These are phyloP conservation scores for Lipomyces spencermartinsiae DNA, from an alignment of 805 yeast species.

Conservation along the genomic window DNA sequence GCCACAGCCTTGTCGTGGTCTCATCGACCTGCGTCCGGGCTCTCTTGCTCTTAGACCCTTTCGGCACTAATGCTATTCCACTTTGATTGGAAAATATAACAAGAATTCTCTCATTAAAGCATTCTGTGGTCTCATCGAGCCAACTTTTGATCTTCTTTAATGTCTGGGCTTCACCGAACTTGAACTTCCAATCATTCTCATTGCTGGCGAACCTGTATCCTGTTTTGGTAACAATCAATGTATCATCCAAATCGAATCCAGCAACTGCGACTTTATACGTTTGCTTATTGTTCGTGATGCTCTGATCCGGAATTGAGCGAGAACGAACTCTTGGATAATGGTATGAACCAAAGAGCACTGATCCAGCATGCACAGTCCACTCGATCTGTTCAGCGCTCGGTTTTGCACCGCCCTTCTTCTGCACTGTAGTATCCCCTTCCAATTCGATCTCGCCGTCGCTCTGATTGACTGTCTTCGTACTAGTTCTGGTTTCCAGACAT, in stretches of 20 bases:
- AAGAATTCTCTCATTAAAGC: slow-evolving; percentile 42
- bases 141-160: slow-evolving; percentile 10
- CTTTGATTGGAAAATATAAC: slow-evolving; percentile 91
- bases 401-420: background rate
- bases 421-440: background rate
- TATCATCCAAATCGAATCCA: slow-evolving; percentile 86
- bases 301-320: background rate
- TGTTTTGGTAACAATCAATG: slow-evolving; percentile 70
- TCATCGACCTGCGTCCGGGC: slow-evolving; percentile 43
- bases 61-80: slow-evolving; percentile 55
- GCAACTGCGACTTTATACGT: slow-evolving; percentile 53
- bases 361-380: slow-evolving; percentile 20
- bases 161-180: slow-evolving; percentile 19
- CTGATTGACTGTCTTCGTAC: background rate
- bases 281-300: background rate
- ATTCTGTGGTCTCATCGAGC: slow-evolving; percentile 20
- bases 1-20: slow-evolving; percentile 51
- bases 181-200: slow-evolving; percentile 73
- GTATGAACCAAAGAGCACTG: slow-evolving; percentile 25
- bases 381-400: slow-evolving; percentile 1
- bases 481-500: background rate
- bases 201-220: slow-evolving; percentile 63
- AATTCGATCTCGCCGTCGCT: background rate
- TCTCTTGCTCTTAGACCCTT: slow-evolving; percentile 53
- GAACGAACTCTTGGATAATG: background rate